Evolutionary conservation across 495 filamentous ascomycete species (phyloP).

Genomic region (Pseudoneurospora amorphoporcata): DNA sequence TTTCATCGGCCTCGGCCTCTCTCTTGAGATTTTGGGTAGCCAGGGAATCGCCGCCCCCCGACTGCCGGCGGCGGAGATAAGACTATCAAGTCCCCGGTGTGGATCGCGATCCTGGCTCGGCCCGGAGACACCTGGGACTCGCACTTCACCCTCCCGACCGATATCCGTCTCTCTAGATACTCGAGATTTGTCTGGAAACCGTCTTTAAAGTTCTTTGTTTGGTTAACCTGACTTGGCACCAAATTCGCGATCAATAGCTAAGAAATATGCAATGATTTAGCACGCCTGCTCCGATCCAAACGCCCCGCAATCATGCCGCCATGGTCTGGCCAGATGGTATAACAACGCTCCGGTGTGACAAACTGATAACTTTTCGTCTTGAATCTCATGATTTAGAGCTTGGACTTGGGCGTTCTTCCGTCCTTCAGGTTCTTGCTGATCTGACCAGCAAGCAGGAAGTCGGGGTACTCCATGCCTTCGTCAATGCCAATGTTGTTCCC

Average conservation of each 20-base stretch:
- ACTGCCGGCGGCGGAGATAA: neutral
- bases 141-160: neutral
- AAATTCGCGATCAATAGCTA: neutral
- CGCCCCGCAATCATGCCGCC: neutral
- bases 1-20: neutral
- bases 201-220: neutral
- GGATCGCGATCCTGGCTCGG: neutral
- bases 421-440: conserved; percentile 32
- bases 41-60: neutral
- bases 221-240: neutral
- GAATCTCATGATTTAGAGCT: conserved; percentile 20
- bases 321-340: neutral
- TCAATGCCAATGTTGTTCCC: conserved; percentile 35
- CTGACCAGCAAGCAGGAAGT: conserved; percentile 31
- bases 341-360: neutral
- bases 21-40: neutral
- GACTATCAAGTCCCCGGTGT: neutral
- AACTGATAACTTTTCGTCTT: neutral
- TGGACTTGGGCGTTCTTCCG: conserved; percentile 28
- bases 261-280: neutral
- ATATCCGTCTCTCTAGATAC: neutral
- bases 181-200: neutral
- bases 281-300: neutral
- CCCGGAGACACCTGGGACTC: neutral
- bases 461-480: conserved; percentile 33